Evolutionary conservation across 306 rosid species (phyloP).

Genomic region (Oemleria cerasiformis): DNA sequence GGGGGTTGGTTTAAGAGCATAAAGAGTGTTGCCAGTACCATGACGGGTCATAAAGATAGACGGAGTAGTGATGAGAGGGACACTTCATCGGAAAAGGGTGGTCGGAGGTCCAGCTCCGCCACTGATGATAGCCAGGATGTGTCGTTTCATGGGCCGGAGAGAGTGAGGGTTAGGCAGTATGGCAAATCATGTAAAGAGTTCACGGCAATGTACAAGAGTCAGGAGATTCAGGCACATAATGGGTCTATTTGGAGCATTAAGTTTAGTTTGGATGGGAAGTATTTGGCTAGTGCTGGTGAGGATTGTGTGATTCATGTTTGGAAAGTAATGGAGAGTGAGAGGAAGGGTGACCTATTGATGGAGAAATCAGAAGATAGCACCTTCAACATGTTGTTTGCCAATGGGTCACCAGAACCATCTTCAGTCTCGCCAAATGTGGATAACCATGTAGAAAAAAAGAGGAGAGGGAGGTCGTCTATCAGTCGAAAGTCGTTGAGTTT

Average conservation of each 20-base stretch:
- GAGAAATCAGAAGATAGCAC: constrained; percentile 64
- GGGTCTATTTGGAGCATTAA: constrained; percentile 92
- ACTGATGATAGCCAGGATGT: constrained; percentile 96
- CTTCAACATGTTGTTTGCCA: constrained; percentile 56
- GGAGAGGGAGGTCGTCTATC: constrained; percentile 75
- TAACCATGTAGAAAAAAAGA: constrained; percentile 63
- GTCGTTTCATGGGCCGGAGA: constrained; percentile 83
- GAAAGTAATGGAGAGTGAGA: constrained; percentile 85
- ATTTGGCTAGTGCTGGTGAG: constrained; percentile 96
- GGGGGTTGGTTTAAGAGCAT: constrained; percentile 81
- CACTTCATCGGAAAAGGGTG: constrained; percentile 85
- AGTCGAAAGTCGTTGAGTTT: constrained; percentile 78
- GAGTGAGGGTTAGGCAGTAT: constrained; percentile 75
- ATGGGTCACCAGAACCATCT: constrained; percentile 72
- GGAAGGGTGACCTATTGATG: constrained; percentile 72
- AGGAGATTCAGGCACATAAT: constrained; percentile 90
- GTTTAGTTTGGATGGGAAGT: constrained; percentile 97
- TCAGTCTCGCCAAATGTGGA: constrained; percentile 53
- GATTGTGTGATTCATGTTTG: constrained; percentile 92
- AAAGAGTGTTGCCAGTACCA: constrained; percentile 63
- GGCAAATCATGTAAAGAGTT: constrained; percentile 83
- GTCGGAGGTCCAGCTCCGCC: constrained; percentile 91
- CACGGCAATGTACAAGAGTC: constrained; percentile 73
- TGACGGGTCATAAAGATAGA: constrained; percentile 68
- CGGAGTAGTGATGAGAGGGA: constrained; percentile 93